phyloP scores from a whole-genome alignment of 129 eudicot species.

The Oenanthe sinensis region DNA sequence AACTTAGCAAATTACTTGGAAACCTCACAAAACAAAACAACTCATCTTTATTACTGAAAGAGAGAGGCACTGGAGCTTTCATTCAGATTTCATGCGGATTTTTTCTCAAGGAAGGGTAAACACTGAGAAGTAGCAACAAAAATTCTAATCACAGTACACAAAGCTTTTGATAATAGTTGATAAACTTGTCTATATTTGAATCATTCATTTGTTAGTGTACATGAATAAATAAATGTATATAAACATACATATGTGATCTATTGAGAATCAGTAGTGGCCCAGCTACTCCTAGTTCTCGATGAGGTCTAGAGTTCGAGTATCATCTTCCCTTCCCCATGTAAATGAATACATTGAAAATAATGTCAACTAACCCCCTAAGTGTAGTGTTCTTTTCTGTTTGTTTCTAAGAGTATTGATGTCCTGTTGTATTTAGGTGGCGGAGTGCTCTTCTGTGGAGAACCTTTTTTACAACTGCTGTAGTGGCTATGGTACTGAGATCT shows the following conservation, averaged over 20 bases:
- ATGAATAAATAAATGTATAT: background rate
- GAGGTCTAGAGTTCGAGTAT: background rate
- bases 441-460: conserved; percentile 98
- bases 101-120: background rate
- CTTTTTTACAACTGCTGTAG: conserved; percentile 90
- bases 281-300: background rate
- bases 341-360: background rate
- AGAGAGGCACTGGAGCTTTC: too few relatives aligned
- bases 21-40: background rate
- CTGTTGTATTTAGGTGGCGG: conserved; percentile 53
- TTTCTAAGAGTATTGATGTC: background rate
- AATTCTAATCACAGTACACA: background rate
- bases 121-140: background rate
- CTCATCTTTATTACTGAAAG: background rate
- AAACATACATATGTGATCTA: background rate
- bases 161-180: background rate
- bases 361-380: background rate
- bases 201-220: background rate
- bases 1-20: background rate
- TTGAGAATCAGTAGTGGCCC: background rate
- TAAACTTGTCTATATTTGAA: background rate
- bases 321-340: background rate
- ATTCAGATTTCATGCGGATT: background rate
- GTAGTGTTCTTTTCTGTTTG: background rate
- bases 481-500: conserved; percentile 83